Conservation (phyloP, 1,284 basidiomycete genomes). For the Heterobasidion occidentale region DNA sequence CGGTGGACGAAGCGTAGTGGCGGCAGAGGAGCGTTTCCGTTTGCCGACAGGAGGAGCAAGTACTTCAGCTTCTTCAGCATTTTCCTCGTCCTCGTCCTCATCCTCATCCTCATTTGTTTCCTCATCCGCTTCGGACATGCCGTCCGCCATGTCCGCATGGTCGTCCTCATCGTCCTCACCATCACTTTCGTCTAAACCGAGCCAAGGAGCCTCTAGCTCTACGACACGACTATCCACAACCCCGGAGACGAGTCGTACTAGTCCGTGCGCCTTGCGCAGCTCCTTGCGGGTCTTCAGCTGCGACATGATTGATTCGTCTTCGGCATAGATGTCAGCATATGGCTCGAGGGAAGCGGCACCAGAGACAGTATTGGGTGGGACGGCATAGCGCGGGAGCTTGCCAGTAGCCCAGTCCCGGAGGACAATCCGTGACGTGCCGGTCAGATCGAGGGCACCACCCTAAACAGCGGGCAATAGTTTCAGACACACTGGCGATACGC, state of each 20-base stretch:
- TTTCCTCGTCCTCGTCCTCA: slow-evolving; percentile 13
- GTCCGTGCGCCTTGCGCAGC: slow-evolving; percentile 48
- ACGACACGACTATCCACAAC: slow-evolving; percentile 45
- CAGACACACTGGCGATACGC: neutral
- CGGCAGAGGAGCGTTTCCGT: slow-evolving; percentile 36
- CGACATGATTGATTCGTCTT: slow-evolving; percentile 38
- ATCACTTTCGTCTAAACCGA: slow-evolving; percentile 20
- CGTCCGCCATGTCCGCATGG: slow-evolving; percentile 5
- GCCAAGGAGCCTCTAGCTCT: slow-evolving; percentile 51
- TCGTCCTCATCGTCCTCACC: slow-evolving; percentile 25
- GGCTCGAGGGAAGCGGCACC: slow-evolving; percentile 12
- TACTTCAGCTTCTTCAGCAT: slow-evolving; percentile 18
- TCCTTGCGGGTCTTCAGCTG: slow-evolving; percentile 52
- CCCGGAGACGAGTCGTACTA: slow-evolving; percentile 51
- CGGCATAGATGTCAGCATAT: slow-evolving; percentile 27
- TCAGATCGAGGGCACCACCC: slow-evolving; percentile 74
- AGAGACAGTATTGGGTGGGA: slow-evolving; percentile 32
- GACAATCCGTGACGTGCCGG: slow-evolving; percentile 75
- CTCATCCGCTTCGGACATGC: slow-evolving; percentile 14
- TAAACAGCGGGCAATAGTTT: slow-evolving; percentile 20
- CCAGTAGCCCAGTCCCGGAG: slow-evolving; percentile 88
- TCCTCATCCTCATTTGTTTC: slow-evolving; percentile 16
- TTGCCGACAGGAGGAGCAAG: slow-evolving; percentile 28
- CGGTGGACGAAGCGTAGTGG: slow-evolving; percentile 22
- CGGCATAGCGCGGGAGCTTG: slow-evolving; percentile 74